phyloP scores from a whole-genome alignment of 768 basidiomycete species.

The Polyporus arcularius region DNA sequence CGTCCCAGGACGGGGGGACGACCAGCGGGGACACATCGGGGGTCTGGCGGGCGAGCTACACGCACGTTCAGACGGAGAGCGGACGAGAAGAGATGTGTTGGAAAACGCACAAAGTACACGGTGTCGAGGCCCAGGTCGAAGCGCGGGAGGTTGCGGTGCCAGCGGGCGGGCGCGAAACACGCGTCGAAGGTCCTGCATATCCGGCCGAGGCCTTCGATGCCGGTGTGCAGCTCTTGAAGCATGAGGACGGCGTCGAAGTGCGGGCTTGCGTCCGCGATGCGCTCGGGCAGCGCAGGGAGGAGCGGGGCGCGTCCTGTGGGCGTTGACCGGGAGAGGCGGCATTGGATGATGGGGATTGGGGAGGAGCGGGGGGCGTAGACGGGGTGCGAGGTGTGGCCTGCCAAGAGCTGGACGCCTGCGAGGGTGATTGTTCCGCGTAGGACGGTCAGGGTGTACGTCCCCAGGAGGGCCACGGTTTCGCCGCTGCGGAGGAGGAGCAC shows the following conservation, averaged over 20 bases:
- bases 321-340: slow-evolving; percentile 27
- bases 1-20: slow-evolving; percentile 39
- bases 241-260: slow-evolving; percentile 45
- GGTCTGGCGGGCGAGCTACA: slow-evolving; percentile 28
- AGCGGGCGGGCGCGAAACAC: slow-evolving; percentile 57
- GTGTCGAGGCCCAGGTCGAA: slow-evolving; percentile 49
- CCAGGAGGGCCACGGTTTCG: slow-evolving; percentile 68
- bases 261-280: slow-evolving; percentile 13
- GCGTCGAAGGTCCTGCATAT: slow-evolving; percentile 65
- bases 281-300: slow-evolving; percentile 16
- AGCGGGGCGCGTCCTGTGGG: neutral
- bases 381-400: slow-evolving; percentile 44
- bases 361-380: slow-evolving; percentile 80
- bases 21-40: slow-evolving; percentile 36
- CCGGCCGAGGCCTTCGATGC: slow-evolving; percentile 65
- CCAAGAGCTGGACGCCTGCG: slow-evolving; percentile 50
- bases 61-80: slow-evolving; percentile 21
- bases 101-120: slow-evolving; percentile 46
- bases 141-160: slow-evolving; percentile 36
- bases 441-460: slow-evolving; percentile 61
- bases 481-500: slow-evolving; percentile 46
- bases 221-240: slow-evolving; percentile 57
- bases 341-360: slow-evolving; percentile 62
- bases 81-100: neutral
- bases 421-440: slow-evolving; percentile 62